Base-by-base conservation (phyloP, 257 asterid species). In the Striga asiatica region DNA sequence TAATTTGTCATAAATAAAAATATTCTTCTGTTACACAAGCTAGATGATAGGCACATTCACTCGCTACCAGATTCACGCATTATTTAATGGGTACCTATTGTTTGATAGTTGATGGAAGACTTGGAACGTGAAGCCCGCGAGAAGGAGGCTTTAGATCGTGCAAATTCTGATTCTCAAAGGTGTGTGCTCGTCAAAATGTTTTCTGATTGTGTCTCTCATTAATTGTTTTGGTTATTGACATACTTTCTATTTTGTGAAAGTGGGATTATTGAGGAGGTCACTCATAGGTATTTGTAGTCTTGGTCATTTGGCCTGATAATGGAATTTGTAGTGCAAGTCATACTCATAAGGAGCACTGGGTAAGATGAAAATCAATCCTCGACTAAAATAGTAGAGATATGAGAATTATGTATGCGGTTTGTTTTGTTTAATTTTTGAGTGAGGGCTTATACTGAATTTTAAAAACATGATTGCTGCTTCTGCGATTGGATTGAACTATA, bases 81-180 rank as follows among this genome's bases (percentile, higher is more conserved):
- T 62, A 20, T 38, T 25, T 43, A 43, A 16, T 31, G 31, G 31
- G 24, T 55, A 19, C 58, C 66, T 53, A n/a, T 51, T 64, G 23
- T 70, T 65, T 71, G 37, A 39, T 69, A 92, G 98, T 66, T 88
- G 83, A 71, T 60, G 82, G 94, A 92, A 69, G 97, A 92, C 60
- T 50, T 73, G 76, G 93, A 82, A 72, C 74, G 82, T 66, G 93
- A 82, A 82, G 99, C 99, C 54, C 81, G 63, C 65, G 94, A 82
- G 75, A 88, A 77, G 73, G 99, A 85, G 54, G 93, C 85, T 61
- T 76, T 91, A 46, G 99, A 92, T 66, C 50, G 59, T 68, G 87
- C 48, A 23, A 68, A 75, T 71, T 76, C 81, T 60, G 86, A 78
- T 64, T 76, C 86, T 60, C 71, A 62, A 11, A 68, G 88, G 99